Base-by-base conservation (phyloP, 2,329 filamentous ascomycete genomes). In the Zasmidium citrigriseum region DNA sequence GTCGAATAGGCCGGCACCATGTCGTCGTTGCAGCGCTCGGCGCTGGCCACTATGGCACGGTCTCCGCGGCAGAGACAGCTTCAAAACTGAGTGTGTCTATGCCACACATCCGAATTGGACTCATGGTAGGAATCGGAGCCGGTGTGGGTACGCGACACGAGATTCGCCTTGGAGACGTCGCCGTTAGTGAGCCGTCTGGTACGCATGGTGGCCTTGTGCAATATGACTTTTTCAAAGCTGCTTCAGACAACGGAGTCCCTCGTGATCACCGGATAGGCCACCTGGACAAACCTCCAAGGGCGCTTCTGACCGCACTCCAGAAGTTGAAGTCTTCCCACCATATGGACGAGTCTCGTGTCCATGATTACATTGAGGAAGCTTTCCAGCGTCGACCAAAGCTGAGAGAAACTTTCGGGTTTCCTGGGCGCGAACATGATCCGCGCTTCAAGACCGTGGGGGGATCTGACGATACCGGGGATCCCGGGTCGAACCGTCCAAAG, bases 121-220 rank as follows among this genome's bases (percentile, higher is more conserved):
- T 58, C 2, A 25, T 58, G 7, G 59, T 61, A 14, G 59, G 59
- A 0, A 55, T 61, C 3, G 59, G 50, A 1, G 55, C 55, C 11
- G 59, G 55, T 2, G 34, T 41, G 18, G 14, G 34, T 9, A 41
- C 14, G 12, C 14, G 16, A 4, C 5, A n/a, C 4, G 65, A 70
- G n/a, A 64, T 72, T 10, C 64, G 67, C 0, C 66, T 72, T 4
- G 70, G 69, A 1, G 69, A 71, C 44, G 47, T 72, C 12, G 65
- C 67, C 0, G 62, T 72, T 12, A 68, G 68, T 52, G 54, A 57
- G n/a, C 68, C 68, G 2, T 34, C 22, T 0, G 57, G 52, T 0
- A 49, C 23, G 3, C 50, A 44, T 20, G 67, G 63, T 2, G 68
- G 68, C 3, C 65, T 72, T 0, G 52, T 69, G 4, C 65, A 72